Percentiles rank a stretch among this genome's conserved stretches.
Conservation (phyloP, 169 alveolate genomes). For the Cardiosporidium cionae region DNA sequence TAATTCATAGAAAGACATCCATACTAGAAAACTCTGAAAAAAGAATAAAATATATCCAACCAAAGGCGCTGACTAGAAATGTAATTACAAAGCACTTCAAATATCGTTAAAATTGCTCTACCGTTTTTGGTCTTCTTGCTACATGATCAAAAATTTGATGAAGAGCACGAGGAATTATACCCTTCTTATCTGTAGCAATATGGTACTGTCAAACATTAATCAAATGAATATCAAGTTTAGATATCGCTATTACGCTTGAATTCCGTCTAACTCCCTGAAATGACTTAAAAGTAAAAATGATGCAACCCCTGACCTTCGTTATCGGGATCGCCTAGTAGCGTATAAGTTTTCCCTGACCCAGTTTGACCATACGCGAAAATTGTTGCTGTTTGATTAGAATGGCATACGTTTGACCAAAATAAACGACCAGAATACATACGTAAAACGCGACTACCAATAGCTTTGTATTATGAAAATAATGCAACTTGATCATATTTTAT, state of each 20-base stretch:
- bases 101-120: too few species aligned
- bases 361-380: slow-evolving; percentile 95
- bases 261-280: background rate
- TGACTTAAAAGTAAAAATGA: too few species aligned
- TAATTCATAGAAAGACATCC: too few species aligned
- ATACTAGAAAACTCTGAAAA: too few species aligned
- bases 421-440: too few species aligned
- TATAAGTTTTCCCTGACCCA: slow-evolving; percentile 94
- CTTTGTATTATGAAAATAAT: background rate
- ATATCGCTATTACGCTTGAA: background rate
- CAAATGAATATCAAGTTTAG: background rate
- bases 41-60: too few species aligned
- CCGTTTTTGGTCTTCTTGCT: background rate
- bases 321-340: slow-evolving; percentile 83
- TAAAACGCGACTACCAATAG: background rate
- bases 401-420: too few species aligned
- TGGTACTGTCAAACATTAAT: background rate
- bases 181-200: too few species aligned
- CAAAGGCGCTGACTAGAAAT: too few species aligned
- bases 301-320: slow-evolving; percentile 61
- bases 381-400: slow-evolving; percentile 63
- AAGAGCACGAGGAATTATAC: slow-evolving; percentile 80
- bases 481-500: background rate
- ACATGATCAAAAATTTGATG: background rate
- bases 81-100: too few species aligned